Base-by-base conservation (phyloP, 75 land plant genomes). In the Pinus albicaulis region DNA sequence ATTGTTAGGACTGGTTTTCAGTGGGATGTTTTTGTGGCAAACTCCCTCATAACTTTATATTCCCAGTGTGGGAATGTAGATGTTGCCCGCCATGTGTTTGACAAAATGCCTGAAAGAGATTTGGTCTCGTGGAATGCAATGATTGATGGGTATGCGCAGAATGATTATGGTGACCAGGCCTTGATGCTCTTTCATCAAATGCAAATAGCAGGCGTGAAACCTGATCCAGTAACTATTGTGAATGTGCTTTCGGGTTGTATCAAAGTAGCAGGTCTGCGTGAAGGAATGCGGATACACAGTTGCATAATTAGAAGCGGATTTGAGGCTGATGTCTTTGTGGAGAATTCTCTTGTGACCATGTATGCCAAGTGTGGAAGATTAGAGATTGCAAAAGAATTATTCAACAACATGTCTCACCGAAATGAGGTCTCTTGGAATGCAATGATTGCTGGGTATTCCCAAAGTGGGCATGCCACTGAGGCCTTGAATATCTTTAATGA, bases 31-130 rank as follows among this genome's bases (percentile, higher is more conserved):
- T 69, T 82, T 78, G 89, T 86, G 20, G 77, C 78, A 3, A 82
- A 81, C 76, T 74, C 90, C 11, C 81, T 92, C n/a, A 76, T 83
- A 57, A 88, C 86, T 28, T 86, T 92, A 90, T 92, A 90, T 76
- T 84, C 86, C 44, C 90, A 86, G 71, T 92, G 92, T 80, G 87
- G 87, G 44, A 56, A 79, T 69, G 24, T 92, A 31, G 81, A 79
- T 52, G 87, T 84, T 34, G 83, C 92, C 13, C 79, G 55, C 56
- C 25, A 59, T 55, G 70, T 90, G 24, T 92, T 92, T 75, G 68
- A 59, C 12, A 31, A 63, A 68, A 78, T 83, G 71, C 81, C 56
- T 15, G 75, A 82, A 53, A 82, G 64, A 62, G 86, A 88, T 59
- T 60, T 64, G 41, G 84, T 88, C 34, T 79, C 89, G 48, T 90